phyloP scores from a whole-genome alignment of 1,284 basidiomycete species.

The Tilletia horrida region DNA sequence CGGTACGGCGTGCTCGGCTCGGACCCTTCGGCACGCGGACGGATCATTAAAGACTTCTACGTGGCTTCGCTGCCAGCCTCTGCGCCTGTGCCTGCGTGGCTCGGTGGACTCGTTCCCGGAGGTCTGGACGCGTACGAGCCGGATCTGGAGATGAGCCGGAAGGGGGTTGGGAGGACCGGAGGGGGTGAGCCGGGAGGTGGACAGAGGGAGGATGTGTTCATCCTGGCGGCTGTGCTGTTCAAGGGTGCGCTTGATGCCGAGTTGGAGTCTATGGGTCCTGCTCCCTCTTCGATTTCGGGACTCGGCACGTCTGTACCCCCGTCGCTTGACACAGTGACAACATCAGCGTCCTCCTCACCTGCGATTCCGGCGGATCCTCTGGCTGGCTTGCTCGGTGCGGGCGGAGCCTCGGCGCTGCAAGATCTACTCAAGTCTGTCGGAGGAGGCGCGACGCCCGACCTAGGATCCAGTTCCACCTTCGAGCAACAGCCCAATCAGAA shows the following conservation, averaged over 20 bases:
- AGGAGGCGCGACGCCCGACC: background rate
- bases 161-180: background rate
- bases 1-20: constrained; percentile 46
- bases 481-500: too few relatives aligned
- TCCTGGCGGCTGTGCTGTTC: constrained; percentile 43
- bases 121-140: constrained; percentile 25
- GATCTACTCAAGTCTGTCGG: constrained; percentile 29
- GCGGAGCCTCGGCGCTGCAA: constrained; percentile 22
- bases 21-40: constrained; percentile 27
- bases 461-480: background rate
- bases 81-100: constrained; percentile 41
- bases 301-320: too few relatives aligned
- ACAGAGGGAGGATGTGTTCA: constrained; percentile 37
- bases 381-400: constrained; percentile 8
- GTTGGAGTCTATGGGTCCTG: background rate
- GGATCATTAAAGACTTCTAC: constrained; percentile 53
- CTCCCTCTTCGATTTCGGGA: constrained; percentile 5
- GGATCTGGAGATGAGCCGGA: background rate
- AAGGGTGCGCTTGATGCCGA: constrained; percentile 28
- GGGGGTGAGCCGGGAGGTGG: too few relatives aligned
- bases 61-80: constrained; percentile 40
- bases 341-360: constrained; percentile 14
- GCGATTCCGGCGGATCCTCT: background rate
- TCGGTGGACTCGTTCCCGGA: constrained; percentile 34
- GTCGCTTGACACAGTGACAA: background rate